Base-by-base conservation (phyloP, 2,329 filamentous ascomycete species). In the Pseudogymnoascus sp. region DNA sequence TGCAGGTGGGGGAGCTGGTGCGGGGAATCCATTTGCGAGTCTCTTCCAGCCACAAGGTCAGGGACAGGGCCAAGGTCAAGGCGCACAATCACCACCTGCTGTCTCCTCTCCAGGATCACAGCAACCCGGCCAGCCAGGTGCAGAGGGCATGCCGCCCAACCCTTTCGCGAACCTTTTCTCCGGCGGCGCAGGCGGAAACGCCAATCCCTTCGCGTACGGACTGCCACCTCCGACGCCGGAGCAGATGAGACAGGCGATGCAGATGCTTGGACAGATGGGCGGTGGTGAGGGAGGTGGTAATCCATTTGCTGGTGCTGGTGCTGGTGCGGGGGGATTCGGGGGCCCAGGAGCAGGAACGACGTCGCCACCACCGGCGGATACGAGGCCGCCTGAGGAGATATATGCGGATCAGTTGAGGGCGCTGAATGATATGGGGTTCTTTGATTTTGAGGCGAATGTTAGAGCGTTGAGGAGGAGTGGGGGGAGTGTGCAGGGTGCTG, bases 361-460 rank as follows among this genome's bases (percentile, higher is more conserved):
- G 2, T 75, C 73, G 18, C 73, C 82, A 1, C 75, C 83, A 11
- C 77, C 84, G 16, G 76, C 83, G 2, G 95, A 99, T 76, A 96
- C 83, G 71, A 84, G 93, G 66, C 93, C 95, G 4, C 93, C 95
- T 0, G 95, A 99, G 79, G 95, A 97, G 76, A 82, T 91, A 64
- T 99, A 96, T 70, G 92, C 90, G 2, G 87, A 90, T 34, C 93
- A 99, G 77, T 80, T 99, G 60, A 83, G 91, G 65, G 92, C 97
- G 77, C 79, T 99, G 66, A 99, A 99, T 75, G 95, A 97, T 68
- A 99, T 99, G 95, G 95, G 95, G 2, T 99, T 99, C 78, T 96
- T 87, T 74, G 93, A 99, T 73, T 99, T 97, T 72, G 93, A 99
- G 61, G 81, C 90, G 69, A 99, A 99, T 70, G 86, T 99, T 34